Conservation (phyloP, 108 stramenopile species). For the Bacterosira constricta region DNA sequence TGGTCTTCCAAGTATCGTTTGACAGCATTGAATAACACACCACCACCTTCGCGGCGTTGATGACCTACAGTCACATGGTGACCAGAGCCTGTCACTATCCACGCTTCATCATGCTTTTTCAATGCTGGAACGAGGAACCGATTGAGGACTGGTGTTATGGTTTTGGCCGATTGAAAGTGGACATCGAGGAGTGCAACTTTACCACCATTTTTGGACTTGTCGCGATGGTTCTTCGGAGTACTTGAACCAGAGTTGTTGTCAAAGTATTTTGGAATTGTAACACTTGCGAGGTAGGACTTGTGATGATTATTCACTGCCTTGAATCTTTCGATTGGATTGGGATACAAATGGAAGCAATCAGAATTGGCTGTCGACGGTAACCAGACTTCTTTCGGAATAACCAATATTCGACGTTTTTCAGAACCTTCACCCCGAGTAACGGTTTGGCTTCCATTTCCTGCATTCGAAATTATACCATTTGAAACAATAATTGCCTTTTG, state of each 20-base stretch:
- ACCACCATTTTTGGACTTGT: conserved; percentile 7
- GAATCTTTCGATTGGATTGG: conserved; percentile 48
- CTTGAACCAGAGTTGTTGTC: conserved; percentile 14
- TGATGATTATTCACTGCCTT: conserved; percentile 46
- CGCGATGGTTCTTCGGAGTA: no score
- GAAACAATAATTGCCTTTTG: not conserved
- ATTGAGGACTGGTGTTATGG: conserved; percentile 39
- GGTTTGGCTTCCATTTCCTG: not conserved
- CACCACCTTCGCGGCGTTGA: conserved; percentile 47
- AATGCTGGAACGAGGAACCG: conserved; percentile 37
- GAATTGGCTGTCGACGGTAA: conserved; percentile 45
- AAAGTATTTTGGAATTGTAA: conserved; percentile 34
- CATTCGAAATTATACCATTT: not conserved
- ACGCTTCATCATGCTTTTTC: conserved; percentile 37
- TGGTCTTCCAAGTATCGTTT: conserved; percentile 33
- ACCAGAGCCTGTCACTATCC: conserved; percentile 46
- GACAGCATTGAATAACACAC: conserved; percentile 50
- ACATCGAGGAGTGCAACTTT: conserved; percentile 47
- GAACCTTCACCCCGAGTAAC: not conserved
- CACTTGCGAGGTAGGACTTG: conserved; percentile 36
- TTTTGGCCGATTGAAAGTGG: conserved; percentile 53
- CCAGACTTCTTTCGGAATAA: conserved; percentile 53
- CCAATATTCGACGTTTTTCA: conserved; percentile 4
- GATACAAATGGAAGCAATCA: conserved; percentile 40
- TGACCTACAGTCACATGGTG: conserved; percentile 47